Conservation (phyloP, 2,329 filamentous ascomycete species). For the Boeremia exigua region DNA sequence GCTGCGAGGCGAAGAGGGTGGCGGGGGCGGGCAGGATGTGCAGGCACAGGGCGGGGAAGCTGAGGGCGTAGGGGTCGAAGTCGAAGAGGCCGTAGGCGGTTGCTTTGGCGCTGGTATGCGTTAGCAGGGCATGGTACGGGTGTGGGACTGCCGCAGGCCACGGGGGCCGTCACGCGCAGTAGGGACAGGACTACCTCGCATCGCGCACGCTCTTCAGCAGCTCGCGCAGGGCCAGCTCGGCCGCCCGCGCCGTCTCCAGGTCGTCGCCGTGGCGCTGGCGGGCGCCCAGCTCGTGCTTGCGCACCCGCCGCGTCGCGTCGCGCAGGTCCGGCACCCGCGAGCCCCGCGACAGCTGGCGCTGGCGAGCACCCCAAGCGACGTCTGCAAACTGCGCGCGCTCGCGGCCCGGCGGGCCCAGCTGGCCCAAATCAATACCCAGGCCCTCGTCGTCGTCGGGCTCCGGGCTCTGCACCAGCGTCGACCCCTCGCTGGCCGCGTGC, state of each 20-base stretch:
- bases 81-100: constrained; percentile 64
- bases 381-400: constrained; percentile 59
- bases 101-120: constrained; percentile 55
- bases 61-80: constrained; percentile 84
- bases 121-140: too few species aligned
- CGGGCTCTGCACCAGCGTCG: constrained; percentile 34
- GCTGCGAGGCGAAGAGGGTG: constrained; percentile 80
- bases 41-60: constrained; percentile 84
- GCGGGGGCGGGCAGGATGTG: constrained; percentile 81
- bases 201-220: constrained; percentile 81
- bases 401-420: too few species aligned
- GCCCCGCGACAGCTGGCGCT: constrained; percentile 65
- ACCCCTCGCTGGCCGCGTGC: constrained; percentile 33
- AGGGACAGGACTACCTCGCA: too few species aligned
- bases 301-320: constrained; percentile 42
- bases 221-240: constrained; percentile 84
- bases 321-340: constrained; percentile 54
- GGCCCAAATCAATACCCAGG: constrained; percentile 39
- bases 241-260: constrained; percentile 78
- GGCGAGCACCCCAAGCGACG: constrained; percentile 80
- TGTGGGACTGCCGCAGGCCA: too few species aligned
- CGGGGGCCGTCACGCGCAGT: too few species aligned
- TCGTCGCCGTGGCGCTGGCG: constrained; percentile 68
- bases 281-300: constrained; percentile 65
- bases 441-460: constrained; percentile 19